These are phyloP conservation scores for Thelonectria olida DNA, from an alignment of 2,329 filamentous ascomycete species.

Conservation along the genomic window DNA sequence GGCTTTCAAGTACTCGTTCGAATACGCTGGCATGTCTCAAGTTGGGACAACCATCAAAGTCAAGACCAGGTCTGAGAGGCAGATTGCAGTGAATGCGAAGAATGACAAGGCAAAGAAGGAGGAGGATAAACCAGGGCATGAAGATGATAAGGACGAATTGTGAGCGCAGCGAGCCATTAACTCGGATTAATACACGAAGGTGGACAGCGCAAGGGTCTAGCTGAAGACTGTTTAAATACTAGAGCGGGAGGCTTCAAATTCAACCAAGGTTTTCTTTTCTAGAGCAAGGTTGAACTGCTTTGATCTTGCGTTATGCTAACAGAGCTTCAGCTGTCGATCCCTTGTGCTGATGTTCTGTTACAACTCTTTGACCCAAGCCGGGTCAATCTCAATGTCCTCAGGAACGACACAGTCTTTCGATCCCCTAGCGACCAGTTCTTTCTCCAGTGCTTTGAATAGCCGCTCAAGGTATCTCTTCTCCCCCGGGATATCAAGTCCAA, in stretches of 20 bases:
- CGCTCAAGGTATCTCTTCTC: background rate
- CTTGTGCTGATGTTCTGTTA: background rate
- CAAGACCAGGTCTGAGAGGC: background rate
- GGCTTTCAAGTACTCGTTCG: background rate
- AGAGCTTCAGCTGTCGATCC: too few relatives aligned
- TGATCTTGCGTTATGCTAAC: too few relatives aligned
- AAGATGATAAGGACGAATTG: too few relatives aligned
- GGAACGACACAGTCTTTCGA: background rate
- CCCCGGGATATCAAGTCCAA: background rate
- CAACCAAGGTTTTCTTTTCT: too few relatives aligned
- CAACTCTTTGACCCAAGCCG: background rate
- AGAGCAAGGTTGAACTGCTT: too few relatives aligned
- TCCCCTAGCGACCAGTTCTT: background rate
- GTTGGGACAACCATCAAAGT: background rate
- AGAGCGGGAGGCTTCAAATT: too few relatives aligned
- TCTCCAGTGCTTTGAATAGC: background rate
- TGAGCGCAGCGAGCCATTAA: too few relatives aligned
- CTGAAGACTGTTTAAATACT: too few relatives aligned
- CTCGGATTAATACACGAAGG: too few relatives aligned
- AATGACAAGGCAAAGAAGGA: background rate
- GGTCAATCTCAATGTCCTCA: conserved; percentile 6
- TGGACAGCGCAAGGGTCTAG: too few relatives aligned
- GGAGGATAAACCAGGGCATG: background rate
- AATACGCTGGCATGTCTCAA: background rate
- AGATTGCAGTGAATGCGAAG: too few relatives aligned